Base-by-base conservation (phyloP, 2,329 filamentous ascomycete species). In the Diaporthe helianthi region DNA sequence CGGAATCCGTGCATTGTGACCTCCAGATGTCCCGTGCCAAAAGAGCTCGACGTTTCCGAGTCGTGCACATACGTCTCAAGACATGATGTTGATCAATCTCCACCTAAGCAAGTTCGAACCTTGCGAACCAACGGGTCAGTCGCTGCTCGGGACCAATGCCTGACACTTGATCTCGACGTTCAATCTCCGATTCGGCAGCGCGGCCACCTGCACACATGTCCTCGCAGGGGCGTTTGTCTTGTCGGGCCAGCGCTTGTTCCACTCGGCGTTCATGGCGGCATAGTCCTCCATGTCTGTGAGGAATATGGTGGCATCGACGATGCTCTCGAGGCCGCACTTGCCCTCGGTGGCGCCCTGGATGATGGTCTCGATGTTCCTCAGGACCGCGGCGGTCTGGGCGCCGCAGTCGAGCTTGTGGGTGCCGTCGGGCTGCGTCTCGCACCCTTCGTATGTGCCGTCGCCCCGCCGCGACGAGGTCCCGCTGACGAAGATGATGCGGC, bases 241-340 rank as follows among this genome's bases (percentile, higher is more conserved):
- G 54, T 78, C 77, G 1, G 77, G 76, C 76, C 76, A 79, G 54
- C 76, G 72, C 72, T 73, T 76, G 72, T 79, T 79, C 77, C 77
- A 79, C 73, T 78, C 78, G 44, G 74, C 74, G 55, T 79, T 79
- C 77, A 79, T 79, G 38, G 74, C 74, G 6, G 72, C 75, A 67
- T 79, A 79, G 65, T 79, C 77, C 31, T 61, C 69, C 66, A 79
- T 77, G 64, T 79, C 76, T 12, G 74, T 76, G 68, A 79, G 52
- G 67, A 78, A 79, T 7, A 79, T 74, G 7, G 78, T 79, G 2
- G 77, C 77, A 68, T 78, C 76, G n/a, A 79, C 75, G 49, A 79
- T 74, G 53, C 72, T 76, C 71, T 79, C 76, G 13, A 78, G 71
- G 4, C 77, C 77, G 12, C 69, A 63, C 47, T 65, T 70, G 13